Percentiles rank a stretch among this genome's conserved stretches.
phyloP scores from a whole-genome alignment of 305 asterid species.

The Fraxinus xanthoxyloides region DNA sequence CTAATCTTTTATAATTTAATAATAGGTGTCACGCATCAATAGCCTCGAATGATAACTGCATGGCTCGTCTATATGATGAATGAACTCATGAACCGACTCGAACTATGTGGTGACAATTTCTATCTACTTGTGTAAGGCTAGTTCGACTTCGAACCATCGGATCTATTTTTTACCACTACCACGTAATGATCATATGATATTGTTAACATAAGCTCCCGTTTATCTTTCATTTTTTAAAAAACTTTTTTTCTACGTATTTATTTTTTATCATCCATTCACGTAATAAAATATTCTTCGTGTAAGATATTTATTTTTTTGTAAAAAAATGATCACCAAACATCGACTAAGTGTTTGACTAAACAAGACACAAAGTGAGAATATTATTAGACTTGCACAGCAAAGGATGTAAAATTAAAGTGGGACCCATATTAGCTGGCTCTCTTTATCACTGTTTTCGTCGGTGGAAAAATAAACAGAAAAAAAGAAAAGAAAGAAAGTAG shows the following conservation, averaged over 20 bases:
- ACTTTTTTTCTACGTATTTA: no score
- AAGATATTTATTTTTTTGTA: no score
- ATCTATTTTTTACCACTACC: background rate
- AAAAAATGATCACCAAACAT: no score
- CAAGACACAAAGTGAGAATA: background rate
- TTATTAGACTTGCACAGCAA: background rate
- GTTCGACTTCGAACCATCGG: background rate
- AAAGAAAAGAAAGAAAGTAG: background rate
- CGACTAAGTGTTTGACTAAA: background rate
- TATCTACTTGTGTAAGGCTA: background rate
- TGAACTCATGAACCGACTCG: background rate
- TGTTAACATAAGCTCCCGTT: no score
- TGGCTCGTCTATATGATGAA: background rate
- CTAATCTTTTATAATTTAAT: no score
- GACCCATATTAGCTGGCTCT: constrained; percentile 14
- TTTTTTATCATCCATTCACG: no score
- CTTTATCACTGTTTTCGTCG: constrained; percentile 36
- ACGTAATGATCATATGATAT: background rate
- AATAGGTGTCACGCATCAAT: constrained; percentile 12
- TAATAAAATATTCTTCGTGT: no score
- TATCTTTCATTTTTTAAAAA: no score
- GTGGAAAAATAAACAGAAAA: constrained; percentile 26
- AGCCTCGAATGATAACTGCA: background rate
- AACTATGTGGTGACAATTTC: background rate
- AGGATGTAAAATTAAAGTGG: background rate